Base-by-base conservation (phyloP, 495 filamentous ascomycete genomes). In the Penicillium nucicola region DNA sequence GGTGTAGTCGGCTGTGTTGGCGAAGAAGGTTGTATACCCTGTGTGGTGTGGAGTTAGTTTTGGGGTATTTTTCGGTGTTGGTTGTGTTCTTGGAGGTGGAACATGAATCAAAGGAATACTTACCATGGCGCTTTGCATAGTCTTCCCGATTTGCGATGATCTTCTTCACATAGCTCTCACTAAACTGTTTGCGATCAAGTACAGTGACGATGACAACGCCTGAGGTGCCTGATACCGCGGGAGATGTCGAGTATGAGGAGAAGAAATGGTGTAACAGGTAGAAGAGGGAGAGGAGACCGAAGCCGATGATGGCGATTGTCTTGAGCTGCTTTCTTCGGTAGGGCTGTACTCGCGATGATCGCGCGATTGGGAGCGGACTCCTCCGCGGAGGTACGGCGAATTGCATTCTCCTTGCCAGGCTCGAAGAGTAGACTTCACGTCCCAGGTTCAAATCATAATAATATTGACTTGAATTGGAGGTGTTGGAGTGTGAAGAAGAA, bases 1-100 rank as follows among this genome's bases (percentile, higher is more conserved):
- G 13, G 66, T 56, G 74, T 99, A 99, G 61, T 95, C 87, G 58
- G 77, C 75, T 7, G 72, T 65, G 42, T 82, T 85, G 48, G 85
- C 80, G 65, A 96, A 86, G 74, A 97, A 95, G 42, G 88, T 88
- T 31, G 80, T 76, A 65, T 99, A 97, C 45, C 92, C 92, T 97
- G 52, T 15, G 17, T 14, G 30, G 11, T 20, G 13, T 50, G 18
- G 28, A 19, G 4, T 50, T 37, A 34, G 11, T 20, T 25, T 11
- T 0, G 37, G 20, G 12, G 44, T 58, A n/a, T 51, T 57, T 32
- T 34, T 31, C 22, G 10, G 19, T 45, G 19, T n/a, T 1, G 3
- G 12, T 22, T 14, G 19, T 13, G 5, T 40, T 3, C n/a, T 11
- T 25, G 13, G 15, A 37, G 20, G 28, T 5, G n/a, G n/a, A n/a